Base-by-base conservation (phyloP, 2,329 filamentous ascomycete species). In the Mycogone perniciosa region DNA sequence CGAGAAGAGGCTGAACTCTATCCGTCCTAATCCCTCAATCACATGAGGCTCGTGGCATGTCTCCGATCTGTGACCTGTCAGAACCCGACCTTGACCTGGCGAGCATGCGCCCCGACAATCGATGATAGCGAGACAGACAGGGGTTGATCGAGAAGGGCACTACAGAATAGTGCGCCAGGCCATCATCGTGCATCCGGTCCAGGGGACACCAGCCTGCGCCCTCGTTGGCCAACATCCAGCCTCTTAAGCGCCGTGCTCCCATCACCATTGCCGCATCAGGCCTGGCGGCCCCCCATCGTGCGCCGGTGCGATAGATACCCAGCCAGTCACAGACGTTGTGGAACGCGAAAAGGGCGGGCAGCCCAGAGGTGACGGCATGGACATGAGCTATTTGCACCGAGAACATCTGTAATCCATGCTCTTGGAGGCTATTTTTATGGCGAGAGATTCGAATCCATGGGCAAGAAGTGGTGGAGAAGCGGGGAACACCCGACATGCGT, bases 231-330 rank as follows among this genome's bases (percentile, higher is more conserved):
- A 41, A 46, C 45, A 27, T 11, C 41, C 39, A 47, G 34, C 41
- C 38, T 54, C 46, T 56, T 60, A 62, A 62, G 59, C 59, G 59
- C 59, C 59, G 56, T 51, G 39, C 33, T 20, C 48, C 46, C 37
- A 40, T 35, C 13, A 30, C 41, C 41, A 42, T 46, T 46, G 42
- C 51, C 51, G 2, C 51, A 49, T 53, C 46, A 52, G 52, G 51
- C 43, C 53, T 56, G 53, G 53, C 39, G 43, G 33, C 45, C 44
- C 49, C 42, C 42, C 31, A 26, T 41, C 34, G 42, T 40, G 34
- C 44, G 35, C 34, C 34, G 40, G 31, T 31, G 40, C 39, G 42
- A 37, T 38, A 33, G 42, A n/a, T 26, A 37, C 13, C 47, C 44
- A 48, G 38, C 56, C 54, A 55, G 29, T 53, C 44, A 52, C 48